These are phyloP conservation scores for Drosera capensis DNA, from an alignment of 148 eudicot genomes.

Conservation along the genomic window DNA sequence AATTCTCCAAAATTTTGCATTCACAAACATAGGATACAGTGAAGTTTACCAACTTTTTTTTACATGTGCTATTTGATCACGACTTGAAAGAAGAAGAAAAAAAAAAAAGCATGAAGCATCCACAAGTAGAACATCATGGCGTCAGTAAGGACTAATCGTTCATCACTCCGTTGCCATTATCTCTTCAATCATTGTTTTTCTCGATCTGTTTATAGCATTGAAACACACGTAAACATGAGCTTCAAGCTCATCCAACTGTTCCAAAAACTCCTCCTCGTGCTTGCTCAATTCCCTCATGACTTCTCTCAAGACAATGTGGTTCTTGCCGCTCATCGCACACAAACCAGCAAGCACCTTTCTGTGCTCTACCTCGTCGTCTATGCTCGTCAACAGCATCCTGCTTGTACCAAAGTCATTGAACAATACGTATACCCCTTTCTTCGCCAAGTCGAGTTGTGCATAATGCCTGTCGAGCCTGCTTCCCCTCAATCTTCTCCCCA, in stretches of 20 bases:
- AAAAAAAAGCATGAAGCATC: no score
- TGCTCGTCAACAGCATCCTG: slow-evolving; percentile 45
- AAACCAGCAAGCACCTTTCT: slow-evolving; percentile 29
- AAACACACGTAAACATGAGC: slow-evolving; percentile 61
- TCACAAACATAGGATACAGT: no score
- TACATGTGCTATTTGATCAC: no score
- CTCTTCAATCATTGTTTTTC: no score
- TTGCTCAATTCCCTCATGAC: slow-evolving; percentile 36
- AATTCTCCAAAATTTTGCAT: no score
- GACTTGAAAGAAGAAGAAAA: no score
- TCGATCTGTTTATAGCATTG: slow-evolving; percentile 59
- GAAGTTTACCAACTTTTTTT: no score
- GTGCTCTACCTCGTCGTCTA: slow-evolving; percentile 58
- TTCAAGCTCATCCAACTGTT: slow-evolving; percentile 73
- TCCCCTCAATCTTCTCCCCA: slow-evolving; percentile 1
- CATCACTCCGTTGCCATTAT: no score
- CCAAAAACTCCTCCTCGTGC: slow-evolving; percentile 30
- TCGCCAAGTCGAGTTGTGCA: slow-evolving; percentile 49
- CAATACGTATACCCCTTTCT: slow-evolving; percentile 46
- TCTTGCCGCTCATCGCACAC: slow-evolving; percentile 43
- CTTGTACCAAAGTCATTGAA: slow-evolving; percentile 62
- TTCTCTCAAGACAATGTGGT: slow-evolving; percentile 38
- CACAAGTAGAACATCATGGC: no score
- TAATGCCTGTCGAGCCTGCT: slow-evolving; percentile 15
- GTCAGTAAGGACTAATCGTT: no score